Percentiles rank a stretch among this genome's conserved stretches.
Conservation (phyloP, 305 asterid genomes). For the Plantago coronopus region DNA sequence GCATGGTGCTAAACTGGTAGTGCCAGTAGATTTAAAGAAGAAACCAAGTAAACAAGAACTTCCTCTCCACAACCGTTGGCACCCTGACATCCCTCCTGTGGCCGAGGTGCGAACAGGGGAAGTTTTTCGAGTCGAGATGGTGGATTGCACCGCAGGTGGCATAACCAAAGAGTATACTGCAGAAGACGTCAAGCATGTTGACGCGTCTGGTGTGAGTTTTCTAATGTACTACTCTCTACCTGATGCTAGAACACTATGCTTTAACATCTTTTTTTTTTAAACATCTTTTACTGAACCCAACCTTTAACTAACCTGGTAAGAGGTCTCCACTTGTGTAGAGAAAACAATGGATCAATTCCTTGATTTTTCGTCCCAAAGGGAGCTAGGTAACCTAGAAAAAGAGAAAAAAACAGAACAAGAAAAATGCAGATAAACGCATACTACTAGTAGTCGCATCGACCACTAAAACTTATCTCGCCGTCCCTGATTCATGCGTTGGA, state of each 20-base stretch:
- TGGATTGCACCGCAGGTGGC: conserved; percentile 73
- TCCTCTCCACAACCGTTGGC: conserved; percentile 59
- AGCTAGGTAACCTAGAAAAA: too few relatives aligned
- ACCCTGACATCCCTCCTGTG: conserved; percentile 46
- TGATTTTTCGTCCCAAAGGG: too few relatives aligned
- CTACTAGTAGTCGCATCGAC: too few relatives aligned
- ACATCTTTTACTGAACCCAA: too few relatives aligned
- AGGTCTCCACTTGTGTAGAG: too few relatives aligned
- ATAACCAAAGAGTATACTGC: conserved; percentile 59
- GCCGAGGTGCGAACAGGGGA: conserved; percentile 45
- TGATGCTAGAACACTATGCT: neutral
- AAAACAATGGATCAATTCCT: too few relatives aligned
- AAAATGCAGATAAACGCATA: too few relatives aligned
- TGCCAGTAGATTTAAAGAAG: conserved; percentile 62
- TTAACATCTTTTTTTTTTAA: too few relatives aligned
- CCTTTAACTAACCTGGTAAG: too few relatives aligned
- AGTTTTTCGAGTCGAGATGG: conserved; percentile 75
- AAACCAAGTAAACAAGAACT: conserved; percentile 57
- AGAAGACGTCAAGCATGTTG: conserved; percentile 50
- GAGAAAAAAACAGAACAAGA: too few relatives aligned
- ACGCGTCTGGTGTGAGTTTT: conserved; percentile 54
- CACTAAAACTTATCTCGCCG: too few relatives aligned
- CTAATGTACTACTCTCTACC: neutral
- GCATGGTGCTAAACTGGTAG: conserved; percentile 47
- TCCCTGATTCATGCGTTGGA: neutral